phyloP scores from a whole-genome alignment of 305 asterid species.

The Striga hermonthica region DNA sequence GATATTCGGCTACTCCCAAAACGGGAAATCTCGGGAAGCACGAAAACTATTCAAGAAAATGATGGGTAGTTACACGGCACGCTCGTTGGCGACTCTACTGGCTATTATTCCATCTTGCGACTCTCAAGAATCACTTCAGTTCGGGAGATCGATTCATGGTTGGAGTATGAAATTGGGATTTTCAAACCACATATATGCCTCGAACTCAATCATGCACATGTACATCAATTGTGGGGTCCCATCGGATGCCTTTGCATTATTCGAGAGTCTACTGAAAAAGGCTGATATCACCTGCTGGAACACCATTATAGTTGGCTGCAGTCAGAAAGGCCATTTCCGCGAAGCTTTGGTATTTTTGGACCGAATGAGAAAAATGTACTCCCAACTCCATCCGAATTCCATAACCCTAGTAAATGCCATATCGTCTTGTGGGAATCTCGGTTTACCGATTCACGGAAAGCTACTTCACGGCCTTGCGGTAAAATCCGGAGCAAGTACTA shows the following conservation, averaged over 20 bases:
- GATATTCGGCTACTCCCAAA: constrained; percentile 58
- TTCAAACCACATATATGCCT: constrained; percentile 36
- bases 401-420: constrained; percentile 48
- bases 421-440: constrained; percentile 62
- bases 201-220: constrained; percentile 61
- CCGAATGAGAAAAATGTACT: constrained; percentile 42
- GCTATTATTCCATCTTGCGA: constrained; percentile 60
- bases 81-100: constrained; percentile 55
- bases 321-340: constrained; percentile 42
- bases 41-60: constrained; percentile 53
- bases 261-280: constrained; percentile 31
- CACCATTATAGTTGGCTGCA: constrained; percentile 59
- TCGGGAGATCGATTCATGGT: constrained; percentile 56
- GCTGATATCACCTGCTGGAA: constrained; percentile 59
- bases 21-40: constrained; percentile 45
- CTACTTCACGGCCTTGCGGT: constrained; percentile 48
- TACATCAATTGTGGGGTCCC: constrained; percentile 51
- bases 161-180: constrained; percentile 64
- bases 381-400: constrained; percentile 36
- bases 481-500: constrained; percentile 39
- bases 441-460: constrained; percentile 43
- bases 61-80: constrained; percentile 31
- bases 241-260: constrained; percentile 46
- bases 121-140: constrained; percentile 41
- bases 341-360: constrained; percentile 54